phyloP scores from a whole-genome alignment of 768 basidiomycete species.

The Tylopilus vinaceipallidus region DNA sequence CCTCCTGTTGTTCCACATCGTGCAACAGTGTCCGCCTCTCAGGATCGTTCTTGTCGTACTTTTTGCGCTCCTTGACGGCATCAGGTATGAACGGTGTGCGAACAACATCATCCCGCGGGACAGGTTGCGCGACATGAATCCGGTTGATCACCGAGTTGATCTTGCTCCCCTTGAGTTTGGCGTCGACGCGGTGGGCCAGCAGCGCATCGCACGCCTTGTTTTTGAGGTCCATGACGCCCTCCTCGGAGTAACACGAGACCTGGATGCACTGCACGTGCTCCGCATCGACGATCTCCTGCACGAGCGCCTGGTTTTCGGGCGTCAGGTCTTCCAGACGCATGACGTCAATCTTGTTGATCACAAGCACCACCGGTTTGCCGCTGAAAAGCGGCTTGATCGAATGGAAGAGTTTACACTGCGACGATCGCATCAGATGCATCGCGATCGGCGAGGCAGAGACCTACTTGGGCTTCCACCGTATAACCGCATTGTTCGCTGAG shows the following conservation, averaged over 20 bases:
- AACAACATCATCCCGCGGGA: conserved; percentile 85
- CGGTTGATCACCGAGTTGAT: conserved; percentile 92
- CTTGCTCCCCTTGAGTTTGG: conserved; percentile 91
- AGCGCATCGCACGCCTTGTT: conserved; percentile 94
- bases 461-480: conserved; percentile 90
- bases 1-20: conserved; percentile 83
- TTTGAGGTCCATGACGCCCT: conserved; percentile 96
- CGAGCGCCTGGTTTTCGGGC: conserved; percentile 70
- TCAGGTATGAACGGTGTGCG: conserved; percentile 91
- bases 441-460: conserved; percentile 20
- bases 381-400: conserved; percentile 97
- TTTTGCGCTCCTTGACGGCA: conserved; percentile 66
- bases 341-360: conserved; percentile 98
- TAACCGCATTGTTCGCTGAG: conserved; percentile 98
- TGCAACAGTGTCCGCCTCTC: conserved; percentile 68
- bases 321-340: conserved; percentile 82
- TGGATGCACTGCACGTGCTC: conserved; percentile 76
- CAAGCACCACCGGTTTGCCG: conserved; percentile 90
- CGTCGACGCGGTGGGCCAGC: conserved; percentile 91
- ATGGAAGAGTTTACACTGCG: conserved; percentile 95
- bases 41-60: conserved; percentile 87
- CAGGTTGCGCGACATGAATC: conserved; percentile 93
- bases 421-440: background rate
- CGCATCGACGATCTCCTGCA: conserved; percentile 80
- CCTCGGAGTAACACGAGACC: conserved; percentile 93